Evolutionary conservation across 768 basidiomycete genomes (phyloP), one percentile per base, ranked within the genome.

Genomic region (Termitomyces sp.): DNA sequence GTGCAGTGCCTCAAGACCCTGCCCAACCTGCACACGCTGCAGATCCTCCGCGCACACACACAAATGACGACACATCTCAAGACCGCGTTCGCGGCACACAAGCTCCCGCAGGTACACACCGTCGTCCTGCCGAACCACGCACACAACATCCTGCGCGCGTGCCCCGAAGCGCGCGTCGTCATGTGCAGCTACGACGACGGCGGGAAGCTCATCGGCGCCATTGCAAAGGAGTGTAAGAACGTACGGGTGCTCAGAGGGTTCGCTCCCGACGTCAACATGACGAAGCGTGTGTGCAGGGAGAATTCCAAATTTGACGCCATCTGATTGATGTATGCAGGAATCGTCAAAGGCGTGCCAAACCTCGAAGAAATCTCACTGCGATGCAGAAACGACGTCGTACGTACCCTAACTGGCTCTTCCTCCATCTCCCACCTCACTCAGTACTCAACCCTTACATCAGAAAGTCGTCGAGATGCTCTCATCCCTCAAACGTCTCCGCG

Each of bases 1-100:
- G 68, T 69, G 10, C 63, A 55, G 2, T 70, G 69, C 54, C 58
- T 75, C 13, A 58, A 67, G 7, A 58, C 48, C 20, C 69, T 74
- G 16, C 72, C 72, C 3, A 72, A 71, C 56, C 62, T 73, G 18
- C 67, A 69, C 58, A 73, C 70, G 0, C 61, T 75, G 5, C 69
- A 71, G 55, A 67, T 75, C 51, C 33, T 71, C n/a, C 67, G 69
- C 18, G 68, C 67, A 0, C 71, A 74, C 56, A 60, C 63, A 2
- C 64, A 69, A 41, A 75, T 73, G 74, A 67, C 69, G 18, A 69
- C 66, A 23, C 55, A 64, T 6, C 61, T 75, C 38, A 70, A 69
- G 56, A 51, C 52, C 1, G 68, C 66, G 1, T 73, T 75, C 46
- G 66, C 68, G 41, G 64, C 65, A 1, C 66, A 64, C 49, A 47